Evolutionary conservation across 2,329 filamentous ascomycete genomes (phyloP).

Genomic region (Aspergillus pseudoglaucus): DNA sequence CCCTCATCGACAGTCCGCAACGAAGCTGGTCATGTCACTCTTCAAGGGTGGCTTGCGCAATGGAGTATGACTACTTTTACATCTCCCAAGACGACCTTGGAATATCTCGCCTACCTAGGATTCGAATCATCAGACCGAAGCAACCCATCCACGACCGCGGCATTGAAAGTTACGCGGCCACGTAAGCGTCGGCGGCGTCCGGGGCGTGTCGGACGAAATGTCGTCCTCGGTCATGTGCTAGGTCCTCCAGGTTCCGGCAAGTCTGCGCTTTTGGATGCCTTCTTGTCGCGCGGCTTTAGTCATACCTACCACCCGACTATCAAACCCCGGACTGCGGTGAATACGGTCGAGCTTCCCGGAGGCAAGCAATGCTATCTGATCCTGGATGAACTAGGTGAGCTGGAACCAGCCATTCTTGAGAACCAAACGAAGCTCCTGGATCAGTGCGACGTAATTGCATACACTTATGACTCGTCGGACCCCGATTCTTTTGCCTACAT

Average conservation of each 20-base stretch:
- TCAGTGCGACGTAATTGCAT: conserved; percentile 88
- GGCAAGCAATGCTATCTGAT: conserved; percentile 97
- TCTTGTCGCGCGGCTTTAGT: conserved; percentile 82
- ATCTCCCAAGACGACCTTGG: conserved; percentile 87
- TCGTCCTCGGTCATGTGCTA: conserved; percentile 87
- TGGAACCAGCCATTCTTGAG: conserved; percentile 91
- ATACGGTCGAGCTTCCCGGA: conserved; percentile 90
- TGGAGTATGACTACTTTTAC: conserved; percentile 99
- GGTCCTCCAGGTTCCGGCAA: conserved; percentile 84
- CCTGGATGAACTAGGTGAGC: conserved; percentile 85
- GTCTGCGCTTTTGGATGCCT: conserved; percentile 82
- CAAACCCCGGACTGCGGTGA: conserved; percentile 86
- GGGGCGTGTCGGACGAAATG: conserved; percentile 84
- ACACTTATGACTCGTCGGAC: conserved; percentile 93
- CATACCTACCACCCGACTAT: conserved; percentile 86
- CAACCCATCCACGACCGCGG: conserved; percentile 71
- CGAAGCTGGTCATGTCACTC: conserved; percentile 87
- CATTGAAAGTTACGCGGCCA: conserved; percentile 86
- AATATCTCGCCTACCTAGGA: conserved; percentile 92
- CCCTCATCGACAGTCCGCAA: conserved; percentile 91
- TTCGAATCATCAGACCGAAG: conserved; percentile 71
- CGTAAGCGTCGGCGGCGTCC: conserved; percentile 77
- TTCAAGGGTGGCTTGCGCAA: conserved; percentile 96
- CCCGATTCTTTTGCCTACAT: conserved; percentile 94
- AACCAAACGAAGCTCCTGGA: conserved; percentile 79